phyloP scores from a whole-genome alignment of 2,329 filamentous ascomycete genomes.

The Helotiales sp. region DNA sequence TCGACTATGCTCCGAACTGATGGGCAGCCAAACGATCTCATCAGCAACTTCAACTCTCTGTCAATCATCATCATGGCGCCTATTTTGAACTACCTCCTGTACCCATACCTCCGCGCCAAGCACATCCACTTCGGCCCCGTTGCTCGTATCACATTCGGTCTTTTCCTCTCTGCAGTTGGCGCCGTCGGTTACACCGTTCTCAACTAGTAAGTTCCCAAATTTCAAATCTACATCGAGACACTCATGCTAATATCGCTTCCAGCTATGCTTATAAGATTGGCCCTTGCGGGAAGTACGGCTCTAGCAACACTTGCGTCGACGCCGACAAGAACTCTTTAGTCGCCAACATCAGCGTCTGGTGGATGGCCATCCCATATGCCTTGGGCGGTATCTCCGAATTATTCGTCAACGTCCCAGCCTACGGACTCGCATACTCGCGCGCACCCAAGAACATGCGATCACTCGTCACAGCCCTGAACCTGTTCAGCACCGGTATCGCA shows the following conservation, averaged over 20 bases:
- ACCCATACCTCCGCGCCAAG: constrained; percentile 67
- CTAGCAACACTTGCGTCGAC: constrained; percentile 32
- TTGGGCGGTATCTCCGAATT: constrained; percentile 57
- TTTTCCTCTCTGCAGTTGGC: constrained; percentile 65
- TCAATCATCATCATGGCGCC: constrained; percentile 76
- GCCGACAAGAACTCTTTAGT: constrained; percentile 33
- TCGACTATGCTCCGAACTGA: constrained; percentile 66
- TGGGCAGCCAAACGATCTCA: constrained; percentile 77
- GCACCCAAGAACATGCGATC: constrained; percentile 58
- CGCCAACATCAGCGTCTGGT: constrained; percentile 56
- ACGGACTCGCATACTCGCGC: constrained; percentile 57
- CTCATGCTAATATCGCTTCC: neutral
- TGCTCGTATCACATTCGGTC: constrained; percentile 74
- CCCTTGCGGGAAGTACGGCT: constrained; percentile 57
- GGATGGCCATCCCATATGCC: constrained; percentile 59
- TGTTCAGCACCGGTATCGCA: constrained; percentile 53
- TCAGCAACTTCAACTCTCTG: constrained; percentile 77
- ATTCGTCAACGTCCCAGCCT: constrained; percentile 56
- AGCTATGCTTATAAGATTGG: constrained; percentile 65
- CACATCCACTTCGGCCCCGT: constrained; percentile 73
- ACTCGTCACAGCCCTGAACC: constrained; percentile 55
- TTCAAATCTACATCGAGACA: neutral
- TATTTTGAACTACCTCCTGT: constrained; percentile 68
- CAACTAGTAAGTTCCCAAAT: constrained; percentile 48
- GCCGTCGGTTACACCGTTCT: constrained; percentile 61